Conservation (phyloP, 768 basidiomycete species). For the Hygrocybe punicea region DNA sequence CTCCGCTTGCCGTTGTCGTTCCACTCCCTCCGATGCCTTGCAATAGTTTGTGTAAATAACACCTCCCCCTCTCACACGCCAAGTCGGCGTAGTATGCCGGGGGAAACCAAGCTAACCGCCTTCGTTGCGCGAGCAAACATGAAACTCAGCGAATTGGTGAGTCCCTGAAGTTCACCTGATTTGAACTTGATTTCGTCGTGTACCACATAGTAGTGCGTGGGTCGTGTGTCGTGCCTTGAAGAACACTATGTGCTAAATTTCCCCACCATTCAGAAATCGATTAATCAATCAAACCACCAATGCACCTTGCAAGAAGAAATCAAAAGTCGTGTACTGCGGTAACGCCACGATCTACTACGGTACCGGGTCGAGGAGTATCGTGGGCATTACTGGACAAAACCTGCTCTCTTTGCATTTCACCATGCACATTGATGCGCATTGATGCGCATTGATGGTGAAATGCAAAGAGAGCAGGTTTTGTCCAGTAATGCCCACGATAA, state of each 20-base stretch:
- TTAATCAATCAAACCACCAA: neutral
- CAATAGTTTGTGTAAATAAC: slow-evolving; percentile 74
- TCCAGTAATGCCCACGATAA: no score
- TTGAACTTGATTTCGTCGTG: slow-evolving; percentile 72
- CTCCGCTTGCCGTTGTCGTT: slow-evolving; percentile 33
- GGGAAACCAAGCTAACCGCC: slow-evolving; percentile 76
- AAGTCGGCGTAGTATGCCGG: slow-evolving; percentile 83
- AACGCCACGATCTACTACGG: slow-evolving; percentile 78
- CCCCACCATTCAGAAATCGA: neutral
- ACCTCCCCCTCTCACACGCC: slow-evolving; percentile 60
- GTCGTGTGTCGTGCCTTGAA: slow-evolving; percentile 70
- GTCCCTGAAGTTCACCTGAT: slow-evolving; percentile 66
- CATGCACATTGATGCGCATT: no score
- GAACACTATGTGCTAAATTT: slow-evolving; percentile 60
- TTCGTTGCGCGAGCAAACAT: slow-evolving; percentile 85
- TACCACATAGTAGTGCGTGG: slow-evolving; percentile 80
- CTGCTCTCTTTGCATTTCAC: no score
- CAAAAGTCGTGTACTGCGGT: slow-evolving; percentile 63
- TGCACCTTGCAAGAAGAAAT: slow-evolving; percentile 66
- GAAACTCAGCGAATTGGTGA: slow-evolving; percentile 71
- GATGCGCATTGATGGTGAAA: no score
- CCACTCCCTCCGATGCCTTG: slow-evolving; percentile 43
- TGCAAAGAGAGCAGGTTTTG: no score
- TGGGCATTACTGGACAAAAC: no score
- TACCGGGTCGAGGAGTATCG: slow-evolving; percentile 71